Evolutionary conservation across 768 basidiomycete species (phyloP).

Genomic region (Lentinus tigrinus): DNA sequence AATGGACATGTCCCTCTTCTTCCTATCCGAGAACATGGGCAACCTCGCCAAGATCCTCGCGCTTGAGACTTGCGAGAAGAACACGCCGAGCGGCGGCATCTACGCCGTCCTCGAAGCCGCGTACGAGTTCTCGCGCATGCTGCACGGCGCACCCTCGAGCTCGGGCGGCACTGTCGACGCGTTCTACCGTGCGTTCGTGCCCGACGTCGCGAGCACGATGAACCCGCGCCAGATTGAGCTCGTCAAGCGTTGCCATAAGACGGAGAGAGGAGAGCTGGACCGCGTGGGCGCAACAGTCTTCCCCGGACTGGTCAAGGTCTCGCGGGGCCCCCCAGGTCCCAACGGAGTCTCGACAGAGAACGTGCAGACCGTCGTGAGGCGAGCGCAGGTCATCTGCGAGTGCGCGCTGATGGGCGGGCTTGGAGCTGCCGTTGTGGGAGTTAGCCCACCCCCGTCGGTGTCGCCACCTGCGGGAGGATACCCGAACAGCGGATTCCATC

Average conservation of each 20-base stretch:
- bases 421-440: neutral
- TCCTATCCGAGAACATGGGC: constrained; percentile 73
- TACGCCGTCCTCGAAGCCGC: constrained; percentile 68
- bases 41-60: constrained; percentile 55
- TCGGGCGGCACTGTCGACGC: constrained; percentile 55
- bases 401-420: constrained; percentile 53
- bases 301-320: constrained; percentile 84
- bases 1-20: constrained; percentile 62
- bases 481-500: neutral
- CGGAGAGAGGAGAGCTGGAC: constrained; percentile 71
- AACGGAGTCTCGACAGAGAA: constrained; percentile 43
- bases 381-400: constrained; percentile 87
- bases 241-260: constrained; percentile 76
- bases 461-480: neutral
- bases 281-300: constrained; percentile 84
- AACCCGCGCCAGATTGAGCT: constrained; percentile 80
- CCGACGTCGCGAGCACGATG: constrained; percentile 74
- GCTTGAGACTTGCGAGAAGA: constrained; percentile 26
- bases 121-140: constrained; percentile 81
- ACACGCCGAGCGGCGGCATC: constrained; percentile 32
- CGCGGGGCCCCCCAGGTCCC: constrained; percentile 37
- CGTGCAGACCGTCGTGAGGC: constrained; percentile 71
- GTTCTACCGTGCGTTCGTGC: constrained; percentile 86
- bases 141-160: constrained; percentile 65
- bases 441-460: neutral